Conservation (phyloP, 1,284 basidiomycete genomes). For the Trametes pubescens region DNA sequence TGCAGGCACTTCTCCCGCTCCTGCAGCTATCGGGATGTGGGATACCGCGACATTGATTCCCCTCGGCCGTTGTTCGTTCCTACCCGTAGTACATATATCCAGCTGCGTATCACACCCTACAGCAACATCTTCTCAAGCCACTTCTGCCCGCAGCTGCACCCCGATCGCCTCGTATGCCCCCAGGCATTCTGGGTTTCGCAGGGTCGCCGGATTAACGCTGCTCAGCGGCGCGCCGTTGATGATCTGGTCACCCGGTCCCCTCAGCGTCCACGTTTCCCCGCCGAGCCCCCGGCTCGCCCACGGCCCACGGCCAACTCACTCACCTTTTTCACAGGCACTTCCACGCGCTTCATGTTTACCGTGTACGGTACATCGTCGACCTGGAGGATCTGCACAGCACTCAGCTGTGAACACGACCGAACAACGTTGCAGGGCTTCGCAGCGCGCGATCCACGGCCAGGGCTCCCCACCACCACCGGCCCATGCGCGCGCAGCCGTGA, state of each 20-base stretch:
- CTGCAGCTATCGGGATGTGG: constrained; percentile 1
- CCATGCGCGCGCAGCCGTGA: constrained; percentile 1
- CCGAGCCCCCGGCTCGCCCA: constrained; percentile 5
- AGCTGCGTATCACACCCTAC: background rate
- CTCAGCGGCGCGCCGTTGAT: constrained; percentile 81
- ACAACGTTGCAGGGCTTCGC: constrained; percentile 33
- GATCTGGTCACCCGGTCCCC: constrained; percentile 54
- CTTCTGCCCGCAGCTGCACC: constrained; percentile 38
- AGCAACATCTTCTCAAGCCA: constrained; percentile 17
- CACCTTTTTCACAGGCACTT: constrained; percentile 85
- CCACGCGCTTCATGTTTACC: constrained; percentile 87
- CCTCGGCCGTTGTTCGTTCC: background rate
- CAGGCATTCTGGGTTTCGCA: constrained; percentile 81
- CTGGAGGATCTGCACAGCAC: constrained; percentile 63
- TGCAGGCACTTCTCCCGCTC: background rate
- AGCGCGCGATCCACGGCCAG: background rate
- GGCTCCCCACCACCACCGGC: background rate
- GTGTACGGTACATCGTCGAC: constrained; percentile 85
- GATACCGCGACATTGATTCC: background rate
- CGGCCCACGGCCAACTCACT: constrained; percentile 26
- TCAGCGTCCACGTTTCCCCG: constrained; percentile 30
- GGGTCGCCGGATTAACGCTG: constrained; percentile 78
- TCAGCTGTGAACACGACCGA: constrained; percentile 20
- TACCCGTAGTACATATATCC: background rate
- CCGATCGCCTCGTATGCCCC: constrained; percentile 70